phyloP scores from a whole-genome alignment of 2,329 filamentous ascomycete genomes.

The Penicillium sp. region DNA sequence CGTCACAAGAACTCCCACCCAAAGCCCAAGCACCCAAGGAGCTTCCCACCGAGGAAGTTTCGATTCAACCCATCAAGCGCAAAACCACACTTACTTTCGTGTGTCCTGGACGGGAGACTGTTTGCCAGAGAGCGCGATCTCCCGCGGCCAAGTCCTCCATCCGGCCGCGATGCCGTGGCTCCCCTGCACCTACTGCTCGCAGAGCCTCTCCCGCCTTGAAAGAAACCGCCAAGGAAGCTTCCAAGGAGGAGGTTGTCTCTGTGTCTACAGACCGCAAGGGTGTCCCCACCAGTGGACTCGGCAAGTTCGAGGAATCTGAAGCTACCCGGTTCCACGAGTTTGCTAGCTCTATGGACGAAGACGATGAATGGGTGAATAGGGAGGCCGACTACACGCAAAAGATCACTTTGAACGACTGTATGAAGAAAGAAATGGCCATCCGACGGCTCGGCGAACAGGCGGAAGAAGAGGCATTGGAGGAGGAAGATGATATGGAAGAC shows the following conservation, averaged over 20 bases:
- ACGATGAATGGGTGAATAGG: slow-evolving; percentile 89
- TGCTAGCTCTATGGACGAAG: slow-evolving; percentile 74
- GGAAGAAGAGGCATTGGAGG: slow-evolving; percentile 81
- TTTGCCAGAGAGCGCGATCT: slow-evolving; percentile 30
- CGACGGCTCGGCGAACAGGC: slow-evolving; percentile 83
- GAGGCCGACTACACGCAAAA: slow-evolving; percentile 63
- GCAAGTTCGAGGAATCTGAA: slow-evolving; percentile 45
- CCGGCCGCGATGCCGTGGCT: slow-evolving; percentile 37
- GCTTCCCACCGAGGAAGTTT: slow-evolving; percentile 10
- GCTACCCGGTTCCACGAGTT: slow-evolving; percentile 77
- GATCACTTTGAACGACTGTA: slow-evolving; percentile 84
- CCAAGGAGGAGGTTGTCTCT: slow-evolving; percentile 17
- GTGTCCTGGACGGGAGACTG: slow-evolving; percentile 43
- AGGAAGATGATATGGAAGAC: slow-evolving; percentile 65
- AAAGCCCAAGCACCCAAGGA: slow-evolving; percentile 16
- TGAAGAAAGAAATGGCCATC: slow-evolving; percentile 86
- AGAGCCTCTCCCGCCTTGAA: slow-evolving; percentile 26
- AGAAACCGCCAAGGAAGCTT: background rate
- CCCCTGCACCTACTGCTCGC: slow-evolving; percentile 42
- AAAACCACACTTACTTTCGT: slow-evolving; percentile 50
- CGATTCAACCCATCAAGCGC: slow-evolving; percentile 38
- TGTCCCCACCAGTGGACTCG: slow-evolving; percentile 38
- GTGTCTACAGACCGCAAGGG: slow-evolving; percentile 22
- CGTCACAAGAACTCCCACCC: slow-evolving; percentile 29
- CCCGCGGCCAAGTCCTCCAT: slow-evolving; percentile 25